phyloP scores from a whole-genome alignment of 306 rosid genomes.

The Mucuna pruriens region DNA sequence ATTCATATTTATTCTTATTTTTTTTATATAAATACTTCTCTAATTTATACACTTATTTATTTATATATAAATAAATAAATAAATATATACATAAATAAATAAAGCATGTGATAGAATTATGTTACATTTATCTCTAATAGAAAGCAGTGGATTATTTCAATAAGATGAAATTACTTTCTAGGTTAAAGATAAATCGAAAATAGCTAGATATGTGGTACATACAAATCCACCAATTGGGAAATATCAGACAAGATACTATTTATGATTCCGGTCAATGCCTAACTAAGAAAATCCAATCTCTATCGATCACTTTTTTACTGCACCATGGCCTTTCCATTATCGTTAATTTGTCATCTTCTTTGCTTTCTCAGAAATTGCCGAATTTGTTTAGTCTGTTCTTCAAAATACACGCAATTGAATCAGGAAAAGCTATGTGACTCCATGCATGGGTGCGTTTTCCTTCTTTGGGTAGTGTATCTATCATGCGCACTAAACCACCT shows the following conservation, averaged over 20 bases:
- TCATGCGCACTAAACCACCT: constrained; percentile 37
- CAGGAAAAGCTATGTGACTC: background rate
- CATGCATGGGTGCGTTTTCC: background rate
- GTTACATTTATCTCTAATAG: too few species aligned
- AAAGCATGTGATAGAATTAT: too few species aligned
- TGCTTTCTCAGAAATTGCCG: constrained; percentile 30
- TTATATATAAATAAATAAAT: too few species aligned
- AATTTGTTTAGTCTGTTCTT: constrained; percentile 23
- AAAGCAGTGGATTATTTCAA: background rate
- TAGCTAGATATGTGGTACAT: background rate
- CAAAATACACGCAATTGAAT: constrained; percentile 28
- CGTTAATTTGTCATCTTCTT: constrained; percentile 28
- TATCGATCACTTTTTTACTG: background rate
- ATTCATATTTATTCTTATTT: too few species aligned
- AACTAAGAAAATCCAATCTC: background rate
- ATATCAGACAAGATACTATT: background rate
- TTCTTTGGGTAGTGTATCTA: constrained; percentile 11
- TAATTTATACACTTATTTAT: too few species aligned
- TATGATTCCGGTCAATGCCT: constrained; percentile 27
- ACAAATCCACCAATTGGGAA: background rate
- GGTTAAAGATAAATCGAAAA: background rate
- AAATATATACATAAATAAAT: too few species aligned
- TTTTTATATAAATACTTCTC: too few species aligned
- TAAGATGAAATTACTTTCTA: background rate
- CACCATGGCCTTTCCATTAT: background rate